Conservation (phyloP, 768 basidiomycete species). For the Termitomyces eurrhizus region DNA sequence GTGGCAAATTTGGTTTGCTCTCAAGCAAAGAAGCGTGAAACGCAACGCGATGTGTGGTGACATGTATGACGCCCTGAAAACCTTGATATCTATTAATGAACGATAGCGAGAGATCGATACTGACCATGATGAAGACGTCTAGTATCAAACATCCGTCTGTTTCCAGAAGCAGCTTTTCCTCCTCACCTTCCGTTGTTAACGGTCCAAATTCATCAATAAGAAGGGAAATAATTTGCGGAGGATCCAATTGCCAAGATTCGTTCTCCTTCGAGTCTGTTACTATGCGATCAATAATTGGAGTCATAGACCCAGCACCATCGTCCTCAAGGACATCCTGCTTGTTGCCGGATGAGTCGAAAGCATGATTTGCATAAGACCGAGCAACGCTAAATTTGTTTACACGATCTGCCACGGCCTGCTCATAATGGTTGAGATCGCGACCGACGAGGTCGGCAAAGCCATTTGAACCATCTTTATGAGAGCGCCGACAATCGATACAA, state of each 20-base stretch:
- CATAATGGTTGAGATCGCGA: slow-evolving; percentile 32
- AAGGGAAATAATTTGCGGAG: slow-evolving; percentile 44
- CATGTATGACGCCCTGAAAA: slow-evolving; percentile 51
- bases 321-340: neutral
- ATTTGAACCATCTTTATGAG: slow-evolving; percentile 20
- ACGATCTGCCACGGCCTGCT: slow-evolving; percentile 29
- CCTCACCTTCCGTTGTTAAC: slow-evolving; percentile 36
- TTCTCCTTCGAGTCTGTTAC: slow-evolving; percentile 17
- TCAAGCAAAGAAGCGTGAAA: slow-evolving; percentile 64
- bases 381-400: slow-evolving; percentile 36
- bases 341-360: slow-evolving; percentile 17
- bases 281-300: slow-evolving; percentile 22
- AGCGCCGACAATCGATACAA: slow-evolving; percentile 18
- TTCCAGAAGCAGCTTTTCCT: slow-evolving; percentile 51
- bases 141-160: slow-evolving; percentile 46
- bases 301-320: neutral
- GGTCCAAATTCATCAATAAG: slow-evolving; percentile 57
- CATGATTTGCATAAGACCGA: slow-evolving; percentile 24
- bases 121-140: slow-evolving; percentile 46
- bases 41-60: slow-evolving; percentile 61
- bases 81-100: neutral
- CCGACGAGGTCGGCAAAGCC: slow-evolving; percentile 41
- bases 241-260: slow-evolving; percentile 32
- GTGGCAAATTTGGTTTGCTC: slow-evolving; percentile 28
- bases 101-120: slow-evolving; percentile 6